Evolutionary conservation across 306 rosid genomes (phyloP).

Genomic region (Trifolium fragiferum): DNA sequence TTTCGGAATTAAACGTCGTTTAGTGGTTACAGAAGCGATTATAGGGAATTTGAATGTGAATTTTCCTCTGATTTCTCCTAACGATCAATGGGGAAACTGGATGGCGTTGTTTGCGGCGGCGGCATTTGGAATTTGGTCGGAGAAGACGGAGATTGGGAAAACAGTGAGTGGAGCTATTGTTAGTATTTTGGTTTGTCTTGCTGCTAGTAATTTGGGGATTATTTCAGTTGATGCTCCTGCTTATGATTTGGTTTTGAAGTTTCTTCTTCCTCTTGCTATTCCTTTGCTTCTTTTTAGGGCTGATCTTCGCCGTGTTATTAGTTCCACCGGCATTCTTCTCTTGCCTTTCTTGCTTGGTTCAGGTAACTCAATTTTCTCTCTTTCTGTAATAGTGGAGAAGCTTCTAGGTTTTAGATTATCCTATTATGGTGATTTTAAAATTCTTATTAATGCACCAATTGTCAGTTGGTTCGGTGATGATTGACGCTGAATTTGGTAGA

Average conservation of each 20-base stretch:
- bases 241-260: slow-evolving; percentile 58
- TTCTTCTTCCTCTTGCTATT: slow-evolving; percentile 67
- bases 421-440: too few species aligned
- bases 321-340: slow-evolving; percentile 74
- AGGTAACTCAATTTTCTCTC: slow-evolving; percentile 45
- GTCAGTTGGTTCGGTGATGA: too few species aligned
- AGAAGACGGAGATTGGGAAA: slow-evolving; percentile 53
- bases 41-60: slow-evolving; percentile 48
- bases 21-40: neutral
- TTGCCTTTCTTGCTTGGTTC: slow-evolving; percentile 80
- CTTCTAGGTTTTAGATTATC: too few species aligned
- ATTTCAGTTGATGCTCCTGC: slow-evolving; percentile 61
- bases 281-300: slow-evolving; percentile 76
- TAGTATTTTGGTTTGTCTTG: slow-evolving; percentile 71
- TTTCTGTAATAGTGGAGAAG: neutral
- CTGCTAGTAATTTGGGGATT: slow-evolving; percentile 71
- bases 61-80: slow-evolving; percentile 64
- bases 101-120: slow-evolving; percentile 65
- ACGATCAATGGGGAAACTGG: slow-evolving; percentile 81
- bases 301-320: slow-evolving; percentile 72
- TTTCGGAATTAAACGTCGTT: slow-evolving; percentile 9
- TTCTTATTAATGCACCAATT: too few species aligned
- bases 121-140: slow-evolving; percentile 73
- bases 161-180: slow-evolving; percentile 73
- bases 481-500: too few species aligned